Base-by-base conservation (phyloP, 139 green algal species). In the Micractinium conductrix region DNA sequence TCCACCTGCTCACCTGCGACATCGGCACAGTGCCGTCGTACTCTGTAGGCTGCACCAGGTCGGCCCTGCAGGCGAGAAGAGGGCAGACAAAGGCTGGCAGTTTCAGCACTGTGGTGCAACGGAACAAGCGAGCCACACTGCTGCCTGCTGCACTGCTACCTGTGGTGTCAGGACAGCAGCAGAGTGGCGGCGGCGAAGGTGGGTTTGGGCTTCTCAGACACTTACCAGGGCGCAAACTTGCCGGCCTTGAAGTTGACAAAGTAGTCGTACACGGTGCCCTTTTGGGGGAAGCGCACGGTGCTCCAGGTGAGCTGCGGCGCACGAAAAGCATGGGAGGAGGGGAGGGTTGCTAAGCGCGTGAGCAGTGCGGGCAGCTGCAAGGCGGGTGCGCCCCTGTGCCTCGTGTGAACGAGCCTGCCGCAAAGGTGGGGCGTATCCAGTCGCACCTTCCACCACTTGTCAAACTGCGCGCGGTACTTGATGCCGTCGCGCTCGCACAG, bases 191-290 rank as follows among this genome's bases (percentile, higher is more conserved):
- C n/a, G n/a, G n/a, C n/a, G n/a, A n/a, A n/a, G n/a, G n/a, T n/a
- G n/a, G n/a, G n/a, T n/a, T n/a, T n/a, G n/a, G n/a, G n/a, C n/a
- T n/a, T n/a, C n/a, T n/a, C n/a, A n/a, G 8, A 9, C 14, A 30
- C 95, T 53, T 87, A 91, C 95, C 95, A 98, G 4, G 92, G 92
- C 67, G 92, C 86, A 89, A 98, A 97, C 91, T 97, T 97, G 72
- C 87, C 84, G 12, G 91, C 95, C 90, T 96, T 97, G 83, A 91
- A 87, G 90, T 96, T 96, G 73, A 97, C 91, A 84, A 93, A 95
- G 91, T 96, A 98, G 88, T 98, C 95, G 78, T 93, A 98, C 40
- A 97, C 89, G 12, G 91, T 95, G 87, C 95, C 95, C 87, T 96
- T 96, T 62, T 91, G 90, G 33, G 94, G 95, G 81, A 97, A 93